Evolutionary conservation across 768 basidiomycete genomes (phyloP), one percentile per base, ranked within the genome.

Genomic region (Glaciozyma antarctica): DNA sequence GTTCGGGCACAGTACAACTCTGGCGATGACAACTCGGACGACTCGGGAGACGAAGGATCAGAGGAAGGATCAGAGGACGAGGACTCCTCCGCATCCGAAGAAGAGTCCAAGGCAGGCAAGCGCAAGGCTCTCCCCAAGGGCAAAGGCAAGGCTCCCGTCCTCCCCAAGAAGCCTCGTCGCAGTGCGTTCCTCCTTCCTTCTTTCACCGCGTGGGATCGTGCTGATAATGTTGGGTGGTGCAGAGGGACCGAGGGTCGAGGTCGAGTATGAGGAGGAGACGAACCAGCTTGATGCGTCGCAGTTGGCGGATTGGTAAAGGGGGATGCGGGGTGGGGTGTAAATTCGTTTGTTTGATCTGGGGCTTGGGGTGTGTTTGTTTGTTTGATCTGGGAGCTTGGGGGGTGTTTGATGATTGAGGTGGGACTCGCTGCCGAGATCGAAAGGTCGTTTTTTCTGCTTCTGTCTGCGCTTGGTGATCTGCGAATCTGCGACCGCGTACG

Each of bases 231-330:
- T 61, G 4, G 30, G 60, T 59, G 58, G 21, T n/a, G 38, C 75
- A 86, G 86, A 81, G 73, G 88, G 85, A 24, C 86, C 90, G 24
- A 81, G 86, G 69, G 86, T 98, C 74, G 90, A 97, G 76, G 86
- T 98, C 73, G 94, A 97, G 77, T 95, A 95, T 84, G 93, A 98
- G 77, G 84, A 89, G 75, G 93, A 95, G 78, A 51, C 49, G 49
- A 41, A 41, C 38, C 49, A n/a, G 13, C n/a, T 51, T 5, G 26
- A 24, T 3, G 49, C 49, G n/a, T 24, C 49, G 4, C 49, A 51
- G 49, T 24, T 51, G n/a, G 49, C 49, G 7, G 49, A 24, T 12
- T 58, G 22, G 43, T 54, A 0, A 56, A 32, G 8, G 15, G 1
- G 15, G n/a, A n/a, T n/a, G n/a, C n/a, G n/a, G 10, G 3, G 13